These are phyloP conservation scores for Didymella pomorum DNA, from an alignment of 2,329 filamentous ascomycete species.

Conservation along the genomic window DNA sequence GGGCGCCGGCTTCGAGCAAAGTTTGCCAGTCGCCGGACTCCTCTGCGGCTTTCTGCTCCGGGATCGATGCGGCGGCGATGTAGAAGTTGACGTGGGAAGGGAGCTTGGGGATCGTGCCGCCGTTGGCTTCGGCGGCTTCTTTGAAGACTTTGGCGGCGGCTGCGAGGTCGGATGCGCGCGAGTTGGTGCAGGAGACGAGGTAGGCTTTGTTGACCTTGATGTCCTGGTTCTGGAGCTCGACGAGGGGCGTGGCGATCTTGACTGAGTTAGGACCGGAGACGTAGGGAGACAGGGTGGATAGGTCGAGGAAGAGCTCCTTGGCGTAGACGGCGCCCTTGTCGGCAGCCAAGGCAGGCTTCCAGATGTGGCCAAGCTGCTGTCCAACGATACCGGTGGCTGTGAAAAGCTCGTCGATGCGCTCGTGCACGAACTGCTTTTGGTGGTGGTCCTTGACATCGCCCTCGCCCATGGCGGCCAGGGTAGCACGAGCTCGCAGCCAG, in stretches of 20 bases:
- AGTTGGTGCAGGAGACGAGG: conserved; percentile 90
- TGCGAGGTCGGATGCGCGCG: conserved; percentile 78
- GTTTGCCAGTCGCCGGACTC: conserved; percentile 85
- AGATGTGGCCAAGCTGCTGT: conserved; percentile 46
- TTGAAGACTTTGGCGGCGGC: conserved; percentile 86
- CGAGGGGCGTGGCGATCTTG: conserved; percentile 81
- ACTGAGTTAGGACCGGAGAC: conserved; percentile 90
- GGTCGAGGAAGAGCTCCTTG: conserved; percentile 81
- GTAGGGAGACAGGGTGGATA: conserved; percentile 83
- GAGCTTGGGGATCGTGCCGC: conserved; percentile 72
- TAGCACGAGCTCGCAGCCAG: conserved; percentile 82
- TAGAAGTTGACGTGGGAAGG: conserved; percentile 83
- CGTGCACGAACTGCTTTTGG: conserved; percentile 72
- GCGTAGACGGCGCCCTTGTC: conserved; percentile 83
- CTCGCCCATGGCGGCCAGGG: conserved; percentile 69
- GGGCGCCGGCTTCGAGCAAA: conserved; percentile 80
- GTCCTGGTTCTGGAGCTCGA: conserved; percentile 73
- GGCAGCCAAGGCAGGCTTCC: conserved; percentile 68
- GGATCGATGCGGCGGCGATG: conserved; percentile 82
- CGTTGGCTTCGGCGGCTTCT: conserved; percentile 69
- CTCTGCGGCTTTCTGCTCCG: conserved; percentile 80
- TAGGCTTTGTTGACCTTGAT: conserved; percentile 87
- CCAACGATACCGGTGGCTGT: conserved; percentile 49
- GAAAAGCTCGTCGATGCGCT: conserved; percentile 75
- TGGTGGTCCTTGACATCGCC: conserved; percentile 57